These are phyloP conservation scores for Singerocomus rubriflavus DNA, from an alignment of 1,284 basidiomycete genomes.

Conservation along the genomic window DNA sequence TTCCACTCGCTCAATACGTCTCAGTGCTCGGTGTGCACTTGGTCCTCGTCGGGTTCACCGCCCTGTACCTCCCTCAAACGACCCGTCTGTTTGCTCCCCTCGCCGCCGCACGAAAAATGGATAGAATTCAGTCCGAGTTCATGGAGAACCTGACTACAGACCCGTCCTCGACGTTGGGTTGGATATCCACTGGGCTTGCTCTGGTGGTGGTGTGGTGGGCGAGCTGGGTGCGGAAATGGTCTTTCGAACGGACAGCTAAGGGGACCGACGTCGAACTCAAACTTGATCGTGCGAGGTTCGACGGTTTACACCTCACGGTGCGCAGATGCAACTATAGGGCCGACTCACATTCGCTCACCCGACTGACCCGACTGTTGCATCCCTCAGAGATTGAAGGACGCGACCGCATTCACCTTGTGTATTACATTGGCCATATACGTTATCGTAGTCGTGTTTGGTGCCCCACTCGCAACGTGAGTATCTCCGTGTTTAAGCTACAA, in stretches of 20 bases:
- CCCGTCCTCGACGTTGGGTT: slow-evolving; percentile 59
- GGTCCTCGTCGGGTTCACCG: slow-evolving; percentile 61
- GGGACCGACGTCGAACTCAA: slow-evolving; percentile 38
- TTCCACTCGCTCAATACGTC: slow-evolving; percentile 57
- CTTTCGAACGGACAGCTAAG: slow-evolving; percentile 33
- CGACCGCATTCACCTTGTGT: slow-evolving; percentile 52
- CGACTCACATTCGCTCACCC: slow-evolving; percentile 3
- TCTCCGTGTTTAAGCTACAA: neutral
- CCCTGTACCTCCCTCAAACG: slow-evolving; percentile 65
- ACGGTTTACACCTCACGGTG: slow-evolving; percentile 21
- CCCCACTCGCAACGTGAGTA: slow-evolving; percentile 60
- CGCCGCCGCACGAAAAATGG: slow-evolving; percentile 34
- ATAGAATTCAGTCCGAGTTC: slow-evolving; percentile 64
- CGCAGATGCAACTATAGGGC: slow-evolving; percentile 32
- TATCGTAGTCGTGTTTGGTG: slow-evolving; percentile 69
- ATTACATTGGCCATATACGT: slow-evolving; percentile 48
- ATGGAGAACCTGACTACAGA: slow-evolving; percentile 63
- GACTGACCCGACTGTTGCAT: slow-evolving; percentile 3
- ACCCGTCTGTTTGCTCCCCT: slow-evolving; percentile 42
- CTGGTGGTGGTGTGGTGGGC: slow-evolving; percentile 75
- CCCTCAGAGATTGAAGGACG: slow-evolving; percentile 39
- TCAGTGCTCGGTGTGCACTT: slow-evolving; percentile 74
- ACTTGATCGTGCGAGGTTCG: slow-evolving; percentile 39
- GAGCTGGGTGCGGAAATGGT: slow-evolving; percentile 59
- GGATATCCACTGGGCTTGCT: slow-evolving; percentile 55